Evolutionary conservation across 306 rosid species (phyloP).

Genomic region (Neltuma alba): DNA sequence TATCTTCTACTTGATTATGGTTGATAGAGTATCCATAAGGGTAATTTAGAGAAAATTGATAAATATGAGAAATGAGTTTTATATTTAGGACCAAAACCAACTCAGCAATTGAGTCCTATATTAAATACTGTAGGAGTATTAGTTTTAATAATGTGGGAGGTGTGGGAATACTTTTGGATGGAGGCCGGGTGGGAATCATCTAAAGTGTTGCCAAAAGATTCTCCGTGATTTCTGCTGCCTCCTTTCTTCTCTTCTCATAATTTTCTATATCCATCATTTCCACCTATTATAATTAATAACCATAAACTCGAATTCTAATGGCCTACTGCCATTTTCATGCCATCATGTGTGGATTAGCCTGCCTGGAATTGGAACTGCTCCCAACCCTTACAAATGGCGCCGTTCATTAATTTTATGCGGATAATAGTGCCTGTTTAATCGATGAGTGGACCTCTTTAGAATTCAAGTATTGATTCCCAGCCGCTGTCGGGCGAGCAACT

Average conservation of each 20-base stretch:
- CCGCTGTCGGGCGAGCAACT: not conserved
- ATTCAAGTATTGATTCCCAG: not conserved
- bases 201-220: not conserved
- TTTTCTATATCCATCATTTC: too few species aligned
- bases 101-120: too few species aligned
- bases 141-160: not conserved
- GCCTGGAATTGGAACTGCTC: not conserved
- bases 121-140: too few species aligned
- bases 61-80: too few species aligned
- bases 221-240: slow-evolving; percentile 42
- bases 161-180: not conserved
- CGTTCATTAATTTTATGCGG: too few species aligned
- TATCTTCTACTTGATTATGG: too few species aligned
- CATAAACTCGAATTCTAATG: not conserved
- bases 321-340: not conserved
- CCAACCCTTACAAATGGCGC: not conserved
- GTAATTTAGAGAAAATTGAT: too few species aligned
- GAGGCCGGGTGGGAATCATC: not conserved
- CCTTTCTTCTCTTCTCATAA: not conserved
- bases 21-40: too few species aligned
- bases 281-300: too few species aligned
- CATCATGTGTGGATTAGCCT: not conserved
- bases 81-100: too few species aligned
- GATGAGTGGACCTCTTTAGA: not conserved
- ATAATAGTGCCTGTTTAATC: too few species aligned